Conservation (phyloP, 2,329 filamentous ascomycete species). For the Fusarium zealandicum region DNA sequence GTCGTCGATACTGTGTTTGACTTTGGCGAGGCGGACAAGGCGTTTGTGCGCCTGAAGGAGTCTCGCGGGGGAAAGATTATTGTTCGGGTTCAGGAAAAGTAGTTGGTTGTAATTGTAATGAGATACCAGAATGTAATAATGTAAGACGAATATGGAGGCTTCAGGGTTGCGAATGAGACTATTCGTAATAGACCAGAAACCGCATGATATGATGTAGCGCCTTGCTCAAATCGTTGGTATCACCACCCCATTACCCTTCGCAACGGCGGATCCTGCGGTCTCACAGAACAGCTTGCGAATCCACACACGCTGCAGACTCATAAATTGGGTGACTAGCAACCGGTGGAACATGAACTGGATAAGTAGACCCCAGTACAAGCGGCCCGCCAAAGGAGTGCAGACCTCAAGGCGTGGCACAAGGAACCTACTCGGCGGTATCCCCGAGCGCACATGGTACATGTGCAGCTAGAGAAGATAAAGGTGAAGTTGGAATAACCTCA, state of each 20-base stretch:
- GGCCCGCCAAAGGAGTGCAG: neutral
- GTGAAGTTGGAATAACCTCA: neutral
- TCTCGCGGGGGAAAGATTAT: constrained; percentile 69
- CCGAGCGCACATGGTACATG: neutral
- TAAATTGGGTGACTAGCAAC: neutral
- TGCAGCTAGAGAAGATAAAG: neutral
- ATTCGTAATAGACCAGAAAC: neutral
- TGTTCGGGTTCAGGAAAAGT: constrained; percentile 36
- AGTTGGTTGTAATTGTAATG: neutral
- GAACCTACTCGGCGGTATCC: neutral
- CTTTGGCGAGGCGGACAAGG: constrained; percentile 63
- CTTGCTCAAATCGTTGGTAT: neutral
- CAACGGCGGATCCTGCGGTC: neutral
- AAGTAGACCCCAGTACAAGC: neutral
- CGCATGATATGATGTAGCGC: neutral
- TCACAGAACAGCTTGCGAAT: neutral
- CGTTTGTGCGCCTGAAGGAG: constrained; percentile 65
- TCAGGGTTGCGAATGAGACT: neutral
- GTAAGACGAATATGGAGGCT: neutral
- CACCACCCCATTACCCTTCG: neutral
- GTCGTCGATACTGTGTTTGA: constrained; percentile 63
- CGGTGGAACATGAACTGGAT: neutral
- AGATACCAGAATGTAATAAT: constrained; percentile 22
- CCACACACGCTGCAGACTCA: neutral
- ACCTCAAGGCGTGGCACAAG: neutral